Evolutionary conservation across 1,284 basidiomycete species (phyloP).

Genomic region (Peniophora sp.): DNA sequence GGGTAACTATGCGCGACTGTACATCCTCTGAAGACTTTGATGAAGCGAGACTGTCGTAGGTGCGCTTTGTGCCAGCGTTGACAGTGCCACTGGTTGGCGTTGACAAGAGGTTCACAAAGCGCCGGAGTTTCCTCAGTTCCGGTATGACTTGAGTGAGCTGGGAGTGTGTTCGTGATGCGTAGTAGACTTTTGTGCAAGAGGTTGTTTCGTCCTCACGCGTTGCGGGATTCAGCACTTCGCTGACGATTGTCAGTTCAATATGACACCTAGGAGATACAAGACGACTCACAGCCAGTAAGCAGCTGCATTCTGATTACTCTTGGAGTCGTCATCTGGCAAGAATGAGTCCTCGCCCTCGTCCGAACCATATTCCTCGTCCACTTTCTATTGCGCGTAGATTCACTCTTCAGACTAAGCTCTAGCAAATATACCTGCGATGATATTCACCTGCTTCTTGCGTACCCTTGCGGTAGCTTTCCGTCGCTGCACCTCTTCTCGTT

Average conservation of each 20-base stretch:
- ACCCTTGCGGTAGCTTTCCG: constrained; percentile 28
- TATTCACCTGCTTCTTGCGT: constrained; percentile 47
- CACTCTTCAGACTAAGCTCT: background rate
- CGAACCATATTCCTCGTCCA: background rate
- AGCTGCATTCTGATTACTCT: constrained; percentile 18
- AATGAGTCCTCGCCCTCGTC: constrained; percentile 7
- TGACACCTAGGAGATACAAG: background rate
- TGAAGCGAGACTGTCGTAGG: background rate
- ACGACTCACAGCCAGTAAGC: constrained; percentile 6
- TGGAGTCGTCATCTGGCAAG: constrained; percentile 11
- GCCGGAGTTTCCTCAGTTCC: constrained; percentile 68
- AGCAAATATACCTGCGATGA: constrained; percentile 12
- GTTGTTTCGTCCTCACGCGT: constrained; percentile 33
- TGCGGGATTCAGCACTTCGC: constrained; percentile 2
- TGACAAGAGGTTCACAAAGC: background rate
- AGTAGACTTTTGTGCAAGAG: constrained; percentile 80
- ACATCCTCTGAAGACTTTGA: background rate
- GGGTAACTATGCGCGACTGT: constrained; percentile 59
- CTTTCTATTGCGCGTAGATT: constrained; percentile 6
- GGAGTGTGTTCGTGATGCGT: constrained; percentile 92
- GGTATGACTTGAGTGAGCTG: constrained; percentile 89
- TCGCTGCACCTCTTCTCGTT: constrained; percentile 37
- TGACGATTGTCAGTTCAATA: background rate
- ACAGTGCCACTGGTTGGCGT: background rate
- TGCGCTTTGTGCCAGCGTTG: background rate